Percentiles rank a stretch among this genome's conserved stretches.
phyloP scores from a whole-genome alignment of 2,329 filamentous ascomycete species.

The Coniosporium tulheliwenetii region DNA sequence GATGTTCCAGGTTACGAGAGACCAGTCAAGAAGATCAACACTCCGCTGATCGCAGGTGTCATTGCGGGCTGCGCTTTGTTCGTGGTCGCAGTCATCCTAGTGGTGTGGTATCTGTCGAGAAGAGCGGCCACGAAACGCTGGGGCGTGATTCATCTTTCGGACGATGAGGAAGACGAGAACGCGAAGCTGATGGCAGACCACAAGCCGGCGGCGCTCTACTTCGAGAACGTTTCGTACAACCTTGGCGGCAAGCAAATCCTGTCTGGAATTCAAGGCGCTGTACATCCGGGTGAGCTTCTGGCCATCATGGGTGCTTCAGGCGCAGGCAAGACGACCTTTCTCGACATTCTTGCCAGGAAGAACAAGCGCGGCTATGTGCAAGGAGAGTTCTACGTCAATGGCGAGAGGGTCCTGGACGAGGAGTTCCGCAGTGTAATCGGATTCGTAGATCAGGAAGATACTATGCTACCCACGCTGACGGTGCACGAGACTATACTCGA shows the following conservation, averaged over 20 bases:
- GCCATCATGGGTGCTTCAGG: constrained; percentile 98
- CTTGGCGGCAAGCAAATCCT: constrained; percentile 83
- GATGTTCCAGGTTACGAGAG: constrained; percentile 82
- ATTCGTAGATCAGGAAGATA: constrained; percentile 97
- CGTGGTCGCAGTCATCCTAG: constrained; percentile 69
- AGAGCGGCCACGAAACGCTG: constrained; percentile 45
- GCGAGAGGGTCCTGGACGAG: constrained; percentile 68
- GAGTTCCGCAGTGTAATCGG: constrained; percentile 89
- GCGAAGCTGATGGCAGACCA: constrained; percentile 81
- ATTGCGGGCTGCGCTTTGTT: constrained; percentile 80
- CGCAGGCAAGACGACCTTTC: constrained; percentile 91
- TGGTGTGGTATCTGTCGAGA: constrained; percentile 77
- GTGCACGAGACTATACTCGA: constrained; percentile 96
- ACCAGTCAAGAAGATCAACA: constrained; percentile 90
- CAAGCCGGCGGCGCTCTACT: constrained; percentile 76
- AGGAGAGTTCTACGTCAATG: constrained; percentile 85
- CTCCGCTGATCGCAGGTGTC: constrained; percentile 82
- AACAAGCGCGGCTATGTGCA: constrained; percentile 73
- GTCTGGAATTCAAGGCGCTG: constrained; percentile 62
- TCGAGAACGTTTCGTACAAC: constrained; percentile 73
- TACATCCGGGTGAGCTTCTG: constrained; percentile 87
- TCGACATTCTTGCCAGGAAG: constrained; percentile 91
- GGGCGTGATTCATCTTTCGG: constrained; percentile 59
- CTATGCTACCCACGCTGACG: constrained; percentile 86
- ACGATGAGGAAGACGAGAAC: constrained; percentile 75